phyloP scores from a whole-genome alignment of 352 stramenopile species.

The Pythium volutum region DNA sequence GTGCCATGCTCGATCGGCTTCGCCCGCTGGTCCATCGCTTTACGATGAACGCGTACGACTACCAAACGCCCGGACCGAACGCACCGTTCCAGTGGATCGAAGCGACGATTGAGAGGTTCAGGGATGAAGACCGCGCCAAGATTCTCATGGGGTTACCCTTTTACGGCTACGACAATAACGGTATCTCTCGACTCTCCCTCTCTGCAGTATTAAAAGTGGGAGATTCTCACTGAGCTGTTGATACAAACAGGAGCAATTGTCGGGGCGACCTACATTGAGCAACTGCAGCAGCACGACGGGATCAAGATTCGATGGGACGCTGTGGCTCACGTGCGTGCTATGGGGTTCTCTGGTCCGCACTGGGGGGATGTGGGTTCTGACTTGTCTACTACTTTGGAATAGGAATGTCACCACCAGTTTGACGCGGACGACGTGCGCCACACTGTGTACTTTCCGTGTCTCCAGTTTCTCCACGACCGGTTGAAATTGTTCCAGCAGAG shows the following conservation, averaged over 20 bases:
- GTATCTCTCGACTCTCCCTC: constrained; percentile 17
- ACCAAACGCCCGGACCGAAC: constrained; percentile 56
- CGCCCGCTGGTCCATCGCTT: constrained; percentile 70
- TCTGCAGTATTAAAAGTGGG: neutral
- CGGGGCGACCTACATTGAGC: constrained; percentile 20
- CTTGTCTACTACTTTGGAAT: neutral
- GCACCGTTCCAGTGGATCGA: constrained; percentile 67
- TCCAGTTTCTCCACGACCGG: constrained; percentile 76
- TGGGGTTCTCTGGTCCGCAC: too few species aligned
- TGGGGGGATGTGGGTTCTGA: too few species aligned
- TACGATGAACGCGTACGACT: constrained; percentile 84
- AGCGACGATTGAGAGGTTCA: constrained; percentile 50
- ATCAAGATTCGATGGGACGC: constrained; percentile 28
- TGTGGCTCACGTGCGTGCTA: constrained; percentile 19
- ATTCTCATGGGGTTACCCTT: constrained; percentile 76
- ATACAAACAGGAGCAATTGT: constrained; percentile 24
- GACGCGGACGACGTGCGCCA: constrained; percentile 30
- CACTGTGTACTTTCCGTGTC: constrained; percentile 72
- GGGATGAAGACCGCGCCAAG: constrained; percentile 40
- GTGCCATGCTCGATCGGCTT: constrained; percentile 54
- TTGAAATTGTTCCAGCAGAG: constrained; percentile 48
- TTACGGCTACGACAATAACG: constrained; percentile 78
- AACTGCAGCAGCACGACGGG: constrained; percentile 10
- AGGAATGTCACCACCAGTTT: constrained; percentile 75
- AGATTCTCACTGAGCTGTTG: neutral